phyloP scores from a whole-genome alignment of 345 rosid species.

The Capsella bursapastoris region DNA sequence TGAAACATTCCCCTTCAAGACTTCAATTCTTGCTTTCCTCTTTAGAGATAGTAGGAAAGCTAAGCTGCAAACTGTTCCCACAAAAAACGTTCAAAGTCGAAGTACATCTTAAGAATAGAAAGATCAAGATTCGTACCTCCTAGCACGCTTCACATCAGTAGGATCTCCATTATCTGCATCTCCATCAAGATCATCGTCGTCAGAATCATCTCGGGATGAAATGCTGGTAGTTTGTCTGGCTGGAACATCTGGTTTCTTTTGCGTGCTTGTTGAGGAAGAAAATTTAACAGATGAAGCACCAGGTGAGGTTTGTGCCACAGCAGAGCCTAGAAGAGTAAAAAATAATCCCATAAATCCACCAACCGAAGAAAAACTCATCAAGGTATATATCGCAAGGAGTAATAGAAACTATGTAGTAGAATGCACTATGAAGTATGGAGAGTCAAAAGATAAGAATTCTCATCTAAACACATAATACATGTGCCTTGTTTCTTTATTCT shows the following conservation, averaged over 20 bases:
- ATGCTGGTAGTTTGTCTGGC: conserved; percentile 78
- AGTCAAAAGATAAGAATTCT: not conserved
- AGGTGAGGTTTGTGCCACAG: conserved; percentile 38
- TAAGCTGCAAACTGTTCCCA: conserved; percentile 7
- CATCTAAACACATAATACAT: conserved; percentile 11
- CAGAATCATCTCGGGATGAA: conserved; percentile 91
- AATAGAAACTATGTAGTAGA: not conserved
- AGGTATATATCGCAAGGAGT: not conserved
- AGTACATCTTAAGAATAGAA: not conserved
- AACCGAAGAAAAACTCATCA: conserved; percentile 16
- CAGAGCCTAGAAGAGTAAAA: conserved; percentile 28
- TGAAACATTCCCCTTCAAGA: not conserved
- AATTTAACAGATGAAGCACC: conserved; percentile 38
- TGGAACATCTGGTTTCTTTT: conserved; percentile 54
- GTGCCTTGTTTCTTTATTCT: conserved; percentile 3
- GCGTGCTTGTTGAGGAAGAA: conserved; percentile 45
- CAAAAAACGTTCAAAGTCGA: not conserved
- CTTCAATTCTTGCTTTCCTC: not conserved
- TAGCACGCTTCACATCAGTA: conserved; percentile 66
- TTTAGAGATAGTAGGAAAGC: not conserved
- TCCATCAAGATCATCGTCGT: conserved; percentile 87
- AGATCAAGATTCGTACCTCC: conserved; percentile 54
- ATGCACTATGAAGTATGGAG: not conserved
- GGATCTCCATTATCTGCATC: conserved; percentile 69
- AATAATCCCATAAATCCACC: conserved; percentile 12